Conservation (phyloP, 495 filamentous ascomycete species). For the Xylaria longipes region DNA sequence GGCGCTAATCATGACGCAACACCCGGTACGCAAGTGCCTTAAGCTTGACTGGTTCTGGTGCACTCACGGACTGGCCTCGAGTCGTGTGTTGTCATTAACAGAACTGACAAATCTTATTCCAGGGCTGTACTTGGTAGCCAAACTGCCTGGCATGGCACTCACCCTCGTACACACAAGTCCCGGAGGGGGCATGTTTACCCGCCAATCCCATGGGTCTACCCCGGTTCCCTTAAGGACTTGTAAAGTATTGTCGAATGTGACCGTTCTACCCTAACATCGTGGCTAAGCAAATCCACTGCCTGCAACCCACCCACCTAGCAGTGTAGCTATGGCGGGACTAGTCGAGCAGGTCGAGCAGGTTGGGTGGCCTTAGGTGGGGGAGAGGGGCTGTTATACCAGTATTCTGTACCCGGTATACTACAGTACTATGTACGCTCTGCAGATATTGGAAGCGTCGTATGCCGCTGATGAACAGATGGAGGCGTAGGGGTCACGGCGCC, state of each 20-base stretch:
- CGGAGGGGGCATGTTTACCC: neutral
- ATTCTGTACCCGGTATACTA: neutral
- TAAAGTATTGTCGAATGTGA: slow-evolving; percentile 11
- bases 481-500: neutral
- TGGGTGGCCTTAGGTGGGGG: neutral
- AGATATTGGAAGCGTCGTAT: neutral
- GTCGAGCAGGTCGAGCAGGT: too few relatives aligned
- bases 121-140: neutral
- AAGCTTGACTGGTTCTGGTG: slow-evolving; percentile 3
- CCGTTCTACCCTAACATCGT: neutral
- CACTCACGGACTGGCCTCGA: neutral
- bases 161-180: neutral
- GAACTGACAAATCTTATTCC: slow-evolving; percentile 20
- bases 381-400: neutral
- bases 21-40: slow-evolving; percentile 1
- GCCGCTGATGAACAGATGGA: slow-evolving; percentile 14
- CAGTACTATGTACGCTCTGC: too few relatives aligned
- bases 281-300: slow-evolving; percentile 3
- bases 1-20: slow-evolving; percentile 28
- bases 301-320: too few relatives aligned
- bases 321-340: too few relatives aligned
- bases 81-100: slow-evolving; percentile 10
- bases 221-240: neutral
- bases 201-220: slow-evolving; percentile 16
- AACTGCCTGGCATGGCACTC: neutral